Percentiles rank a stretch among this genome's conserved stretches.
Evolutionary conservation across 805 yeast genomes (phyloP).

Genomic region (Naumovozyma dairenensis): DNA sequence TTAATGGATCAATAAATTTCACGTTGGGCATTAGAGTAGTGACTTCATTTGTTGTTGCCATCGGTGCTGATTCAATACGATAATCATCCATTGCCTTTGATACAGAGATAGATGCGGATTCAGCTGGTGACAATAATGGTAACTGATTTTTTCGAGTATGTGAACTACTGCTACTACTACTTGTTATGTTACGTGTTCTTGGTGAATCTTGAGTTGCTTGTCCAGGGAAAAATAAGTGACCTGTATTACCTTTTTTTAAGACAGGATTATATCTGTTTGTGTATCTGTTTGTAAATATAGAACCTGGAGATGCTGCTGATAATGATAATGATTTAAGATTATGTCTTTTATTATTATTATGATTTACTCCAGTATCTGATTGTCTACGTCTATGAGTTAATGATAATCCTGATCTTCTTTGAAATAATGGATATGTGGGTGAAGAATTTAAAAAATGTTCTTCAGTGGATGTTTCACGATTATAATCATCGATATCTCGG

Average conservation of each 20-base stretch:
- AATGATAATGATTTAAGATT: conserved; percentile 15
- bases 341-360: no score
- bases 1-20: no score
- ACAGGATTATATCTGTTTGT: no score
- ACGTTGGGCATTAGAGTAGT: no score
- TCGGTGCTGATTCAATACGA: no score
- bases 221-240: conserved; percentile 12
- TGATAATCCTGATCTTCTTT: background rate
- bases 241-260: conserved; percentile 15
- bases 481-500: no score
- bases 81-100: background rate
- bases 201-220: no score
- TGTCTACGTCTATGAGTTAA: conserved; percentile 14
- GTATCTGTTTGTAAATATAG: conserved; percentile 4
- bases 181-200: no score
- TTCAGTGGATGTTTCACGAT: no score
- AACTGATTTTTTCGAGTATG: background rate
- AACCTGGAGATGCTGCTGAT: conserved; percentile 15
- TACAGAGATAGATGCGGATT: background rate
- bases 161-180: background rate
- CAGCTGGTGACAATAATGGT: background rate
- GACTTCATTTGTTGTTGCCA: no score
- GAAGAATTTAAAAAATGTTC: no score
- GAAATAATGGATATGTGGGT: no score
- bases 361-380: conserved; percentile 17